Conservation (phyloP, 2,329 filamentous ascomycete genomes). For the Dendryphion nanum region DNA sequence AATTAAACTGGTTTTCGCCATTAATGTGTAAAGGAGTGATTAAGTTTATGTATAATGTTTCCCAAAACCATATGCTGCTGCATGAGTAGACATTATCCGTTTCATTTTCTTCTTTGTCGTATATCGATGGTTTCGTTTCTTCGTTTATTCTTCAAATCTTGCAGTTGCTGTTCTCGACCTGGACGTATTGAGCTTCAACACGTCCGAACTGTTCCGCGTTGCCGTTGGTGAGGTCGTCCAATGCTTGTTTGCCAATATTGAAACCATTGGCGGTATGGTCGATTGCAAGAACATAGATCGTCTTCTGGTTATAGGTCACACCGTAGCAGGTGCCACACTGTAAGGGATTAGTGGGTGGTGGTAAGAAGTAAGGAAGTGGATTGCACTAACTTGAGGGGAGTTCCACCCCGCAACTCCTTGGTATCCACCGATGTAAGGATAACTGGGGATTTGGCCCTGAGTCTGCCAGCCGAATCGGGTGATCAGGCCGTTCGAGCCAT, state of each 20-base stretch:
- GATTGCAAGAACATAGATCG: constrained; percentile 51
- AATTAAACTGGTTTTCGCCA: too few relatives aligned
- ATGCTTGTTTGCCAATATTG: constrained; percentile 49
- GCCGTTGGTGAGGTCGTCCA: constrained; percentile 50
- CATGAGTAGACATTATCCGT: too few relatives aligned
- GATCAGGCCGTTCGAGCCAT: constrained; percentile 66
- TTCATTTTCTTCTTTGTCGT: too few relatives aligned
- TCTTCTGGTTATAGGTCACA: constrained; percentile 48
- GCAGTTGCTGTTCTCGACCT: constrained; percentile 40
- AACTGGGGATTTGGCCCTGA: constrained; percentile 46
- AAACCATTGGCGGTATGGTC: constrained; percentile 49
- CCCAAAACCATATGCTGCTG: too few relatives aligned
- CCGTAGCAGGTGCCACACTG: constrained; percentile 55
- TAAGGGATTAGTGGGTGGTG: not conserved
- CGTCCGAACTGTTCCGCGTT: constrained; percentile 46
- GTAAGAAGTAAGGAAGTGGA: not conserved
- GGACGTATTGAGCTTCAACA: constrained; percentile 41
- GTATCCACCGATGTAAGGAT: constrained; percentile 52
- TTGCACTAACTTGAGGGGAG: constrained; percentile 25
- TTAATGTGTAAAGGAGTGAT: too few relatives aligned
- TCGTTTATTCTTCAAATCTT: constrained; percentile 5
- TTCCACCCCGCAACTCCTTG: constrained; percentile 50
- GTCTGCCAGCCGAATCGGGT: constrained; percentile 59
- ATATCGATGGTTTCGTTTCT: too few relatives aligned
- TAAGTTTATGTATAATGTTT: too few relatives aligned